Percentiles rank a stretch among this genome's conserved stretches.
These are phyloP conservation scores for Croton setiger DNA, from an alignment of 441 rosid species.

Conservation along the genomic window DNA sequence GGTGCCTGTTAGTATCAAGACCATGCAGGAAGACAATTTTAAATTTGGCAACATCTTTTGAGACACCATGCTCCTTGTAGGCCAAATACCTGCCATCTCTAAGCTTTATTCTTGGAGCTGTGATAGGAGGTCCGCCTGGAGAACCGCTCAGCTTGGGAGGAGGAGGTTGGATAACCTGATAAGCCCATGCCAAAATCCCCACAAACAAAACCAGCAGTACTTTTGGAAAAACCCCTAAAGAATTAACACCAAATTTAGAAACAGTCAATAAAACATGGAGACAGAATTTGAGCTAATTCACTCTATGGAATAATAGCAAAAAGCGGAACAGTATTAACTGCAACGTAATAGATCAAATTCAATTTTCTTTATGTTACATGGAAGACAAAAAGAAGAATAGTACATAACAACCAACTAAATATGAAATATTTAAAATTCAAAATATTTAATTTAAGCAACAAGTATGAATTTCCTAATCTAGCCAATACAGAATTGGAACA, in stretches of 20 bases:
- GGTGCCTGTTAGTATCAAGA: constrained; percentile 42
- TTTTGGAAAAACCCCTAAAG: constrained; percentile 35
- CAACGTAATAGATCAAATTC: not conserved
- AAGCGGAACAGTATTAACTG: not conserved
- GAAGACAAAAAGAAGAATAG: too few relatives aligned
- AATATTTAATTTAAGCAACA: too few relatives aligned
- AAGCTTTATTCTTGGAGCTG: constrained; percentile 62
- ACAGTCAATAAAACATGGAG: not conserved
- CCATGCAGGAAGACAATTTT: constrained; percentile 57
- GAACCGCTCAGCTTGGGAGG: constrained; percentile 53
- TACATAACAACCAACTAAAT: too few relatives aligned
- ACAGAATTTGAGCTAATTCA: not conserved
- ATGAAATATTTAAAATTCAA: too few relatives aligned
- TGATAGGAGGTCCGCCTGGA: constrained; percentile 57
- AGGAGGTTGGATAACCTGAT: constrained; percentile 50
- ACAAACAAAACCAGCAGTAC: constrained; percentile 28
- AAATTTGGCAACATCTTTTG: constrained; percentile 52
- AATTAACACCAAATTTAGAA: not conserved
- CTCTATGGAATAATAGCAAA: not conserved
- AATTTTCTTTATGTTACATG: too few relatives aligned
- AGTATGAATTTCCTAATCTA: not conserved
- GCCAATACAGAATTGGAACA: not conserved
- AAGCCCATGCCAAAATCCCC: constrained; percentile 47
- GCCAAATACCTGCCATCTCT: constrained; percentile 75
- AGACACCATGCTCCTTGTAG: constrained; percentile 60